phyloP scores from a whole-genome alignment of 1,139 yeast genomes.

The Debaryomyces subglobosus region DNA sequence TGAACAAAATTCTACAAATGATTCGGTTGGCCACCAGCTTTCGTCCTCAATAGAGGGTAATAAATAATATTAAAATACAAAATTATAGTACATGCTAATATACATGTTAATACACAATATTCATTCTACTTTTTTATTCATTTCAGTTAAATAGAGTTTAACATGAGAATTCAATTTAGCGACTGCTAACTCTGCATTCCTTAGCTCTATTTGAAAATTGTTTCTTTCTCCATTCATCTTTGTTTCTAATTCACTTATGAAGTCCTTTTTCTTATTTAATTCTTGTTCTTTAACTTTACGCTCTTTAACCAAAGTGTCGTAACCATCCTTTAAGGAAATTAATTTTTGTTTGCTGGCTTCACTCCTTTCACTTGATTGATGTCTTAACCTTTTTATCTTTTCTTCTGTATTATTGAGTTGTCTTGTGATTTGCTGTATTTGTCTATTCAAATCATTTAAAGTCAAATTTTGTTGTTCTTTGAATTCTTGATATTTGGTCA shows the following conservation, averaged over 20 bases:
- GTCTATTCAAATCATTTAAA: conserved; percentile 52
- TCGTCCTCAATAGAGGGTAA: background rate
- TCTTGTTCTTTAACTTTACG: conserved; percentile 56
- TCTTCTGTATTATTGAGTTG: conserved; percentile 59
- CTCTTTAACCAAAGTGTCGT: conserved; percentile 52
- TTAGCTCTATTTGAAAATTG: conserved; percentile 56
- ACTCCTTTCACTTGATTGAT: conserved; percentile 52
- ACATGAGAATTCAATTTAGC: conserved; percentile 58
- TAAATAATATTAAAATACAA: conserved; percentile 3
- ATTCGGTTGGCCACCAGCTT: background rate
- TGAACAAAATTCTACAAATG: background rate
- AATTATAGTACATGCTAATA: conserved; percentile 5
- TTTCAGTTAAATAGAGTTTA: conserved; percentile 28
- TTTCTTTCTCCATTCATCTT: conserved; percentile 45
- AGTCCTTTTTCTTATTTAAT: conserved; percentile 48
- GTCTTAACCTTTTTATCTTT: conserved; percentile 52
- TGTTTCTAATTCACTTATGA: conserved; percentile 51
- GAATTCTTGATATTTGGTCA: conserved; percentile 47
- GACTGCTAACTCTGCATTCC: conserved; percentile 56
- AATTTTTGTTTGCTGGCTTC: conserved; percentile 48
- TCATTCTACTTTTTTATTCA: conserved; percentile 13
- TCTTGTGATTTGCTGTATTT: conserved; percentile 51
- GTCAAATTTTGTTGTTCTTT: conserved; percentile 49
- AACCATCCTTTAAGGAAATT: conserved; percentile 47
- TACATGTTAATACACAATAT: conserved; percentile 5